These are phyloP conservation scores for Aspergillus spinulosporus DNA, from an alignment of 2,329 filamentous ascomycete species.

Conservation along the genomic window DNA sequence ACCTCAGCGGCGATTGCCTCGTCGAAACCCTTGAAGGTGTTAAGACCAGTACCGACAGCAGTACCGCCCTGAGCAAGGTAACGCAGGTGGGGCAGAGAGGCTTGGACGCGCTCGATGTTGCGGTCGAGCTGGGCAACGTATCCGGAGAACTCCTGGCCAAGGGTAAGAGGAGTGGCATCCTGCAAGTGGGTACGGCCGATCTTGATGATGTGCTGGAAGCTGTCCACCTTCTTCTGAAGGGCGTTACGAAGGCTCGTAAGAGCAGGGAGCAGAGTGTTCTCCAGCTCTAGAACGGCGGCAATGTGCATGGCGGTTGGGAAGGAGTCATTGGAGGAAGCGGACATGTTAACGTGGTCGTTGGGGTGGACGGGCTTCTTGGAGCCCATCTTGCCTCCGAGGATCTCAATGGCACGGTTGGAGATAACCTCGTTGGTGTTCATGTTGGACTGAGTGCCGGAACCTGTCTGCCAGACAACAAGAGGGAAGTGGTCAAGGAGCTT, in stretches of 20 bases:
- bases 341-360: slow-evolving; percentile 99
- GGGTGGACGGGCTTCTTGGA: slow-evolving; percentile 98
- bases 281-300: slow-evolving; percentile 89
- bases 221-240: slow-evolving; percentile 82
- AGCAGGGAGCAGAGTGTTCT: slow-evolving; percentile 71
- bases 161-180: slow-evolving; percentile 91
- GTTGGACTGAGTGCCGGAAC: slow-evolving; percentile 97
- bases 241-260: slow-evolving; percentile 79
- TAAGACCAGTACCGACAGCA: slow-evolving; percentile 82
- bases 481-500: slow-evolving; percentile 98
- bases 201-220: slow-evolving; percentile 96
- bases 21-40: too few species aligned
- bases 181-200: slow-evolving; percentile 97
- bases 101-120: slow-evolving; percentile 82
- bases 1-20: too few species aligned
- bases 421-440: slow-evolving; percentile 99
- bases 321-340: slow-evolving; percentile 96
- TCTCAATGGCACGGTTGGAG: slow-evolving; percentile 98
- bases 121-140: slow-evolving; percentile 94
- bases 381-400: slow-evolving; percentile 89
- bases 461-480: slow-evolving; percentile 98
- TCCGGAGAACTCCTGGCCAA: slow-evolving; percentile 96
- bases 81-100: slow-evolving; percentile 76
- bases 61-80: slow-evolving; percentile 91
- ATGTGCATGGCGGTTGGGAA: slow-evolving; percentile 99